Conservation (phyloP, 441 rosid species). For the Kokia cookei region DNA sequence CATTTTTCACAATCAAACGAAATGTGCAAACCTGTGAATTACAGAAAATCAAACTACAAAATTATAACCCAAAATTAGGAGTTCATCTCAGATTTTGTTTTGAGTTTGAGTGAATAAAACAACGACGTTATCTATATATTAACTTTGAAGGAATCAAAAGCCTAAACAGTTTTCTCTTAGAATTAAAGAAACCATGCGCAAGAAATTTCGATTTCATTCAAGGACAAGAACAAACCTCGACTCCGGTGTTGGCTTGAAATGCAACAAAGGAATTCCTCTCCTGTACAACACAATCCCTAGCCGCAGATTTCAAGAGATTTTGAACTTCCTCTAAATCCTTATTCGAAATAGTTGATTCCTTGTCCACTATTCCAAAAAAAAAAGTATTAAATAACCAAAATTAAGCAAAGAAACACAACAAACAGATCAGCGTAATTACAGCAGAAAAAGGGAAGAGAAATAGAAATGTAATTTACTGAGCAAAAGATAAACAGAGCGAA, state of each 20-base stretch:
- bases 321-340: slow-evolving; percentile 57
- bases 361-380: slow-evolving; percentile 18
- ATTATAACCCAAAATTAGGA: neutral
- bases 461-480: slow-evolving; percentile 28
- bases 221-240: slow-evolving; percentile 44
- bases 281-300: slow-evolving; percentile 74
- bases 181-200: neutral
- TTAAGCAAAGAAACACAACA: neutral
- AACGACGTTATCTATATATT: neutral
- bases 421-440: neutral
- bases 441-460: neutral
- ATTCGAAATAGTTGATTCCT: slow-evolving; percentile 34
- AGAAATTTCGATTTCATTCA: neutral
- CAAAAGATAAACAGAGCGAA: slow-evolving; percentile 56
- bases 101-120: neutral
- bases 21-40: slow-evolving; percentile 79
- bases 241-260: slow-evolving; percentile 86
- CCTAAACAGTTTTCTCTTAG: neutral
- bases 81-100: neutral
- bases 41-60: slow-evolving; percentile 3
- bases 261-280: slow-evolving; percentile 73
- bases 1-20: slow-evolving; percentile 81
- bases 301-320: slow-evolving; percentile 51
- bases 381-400: slow-evolving; percentile 3
- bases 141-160: neutral